Evolutionary conservation across 1,139 yeast genomes (phyloP).

Genomic region (Torulaspora globosa): DNA sequence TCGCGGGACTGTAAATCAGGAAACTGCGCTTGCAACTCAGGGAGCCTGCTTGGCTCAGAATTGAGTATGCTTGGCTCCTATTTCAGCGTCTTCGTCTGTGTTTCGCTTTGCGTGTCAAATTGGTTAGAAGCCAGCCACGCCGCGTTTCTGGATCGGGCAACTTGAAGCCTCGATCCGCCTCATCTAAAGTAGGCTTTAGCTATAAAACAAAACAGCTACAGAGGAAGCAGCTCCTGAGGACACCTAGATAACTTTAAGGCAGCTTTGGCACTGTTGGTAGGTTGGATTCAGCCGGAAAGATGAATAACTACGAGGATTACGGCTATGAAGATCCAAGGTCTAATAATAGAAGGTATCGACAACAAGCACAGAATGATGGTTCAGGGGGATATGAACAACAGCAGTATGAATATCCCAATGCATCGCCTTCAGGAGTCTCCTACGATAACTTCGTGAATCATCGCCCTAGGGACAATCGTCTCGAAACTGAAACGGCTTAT

Average conservation of each 20-base stretch:
- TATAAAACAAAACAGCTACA: neutral
- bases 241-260: neutral
- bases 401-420: conserved; percentile 3
- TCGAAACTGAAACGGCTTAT: conserved; percentile 20
- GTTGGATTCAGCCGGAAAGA: neutral
- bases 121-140: conserved; percentile 11
- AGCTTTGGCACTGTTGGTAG: neutral
- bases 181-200: neutral
- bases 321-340: conserved; percentile 6
- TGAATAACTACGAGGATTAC: conserved; percentile 10
- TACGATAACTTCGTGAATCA: conserved; percentile 20
- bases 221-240: neutral
- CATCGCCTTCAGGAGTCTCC: conserved; percentile 7
- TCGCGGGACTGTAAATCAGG: neutral
- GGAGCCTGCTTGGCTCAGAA: neutral
- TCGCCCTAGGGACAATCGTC: conserved; percentile 15
- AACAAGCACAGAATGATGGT: neutral
- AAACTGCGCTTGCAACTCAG: neutral
- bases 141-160: conserved; percentile 8
- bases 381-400: conserved; percentile 1
- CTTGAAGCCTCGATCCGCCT: conserved; percentile 2
- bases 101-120: conserved; percentile 2
- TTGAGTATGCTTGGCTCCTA: neutral
- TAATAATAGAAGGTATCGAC: conserved; percentile 10
- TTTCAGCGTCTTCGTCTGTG: neutral